These are phyloP conservation scores for Sarcocystis neurona DNA, from an alignment of 169 alveolate species.

Conservation along the genomic window DNA sequence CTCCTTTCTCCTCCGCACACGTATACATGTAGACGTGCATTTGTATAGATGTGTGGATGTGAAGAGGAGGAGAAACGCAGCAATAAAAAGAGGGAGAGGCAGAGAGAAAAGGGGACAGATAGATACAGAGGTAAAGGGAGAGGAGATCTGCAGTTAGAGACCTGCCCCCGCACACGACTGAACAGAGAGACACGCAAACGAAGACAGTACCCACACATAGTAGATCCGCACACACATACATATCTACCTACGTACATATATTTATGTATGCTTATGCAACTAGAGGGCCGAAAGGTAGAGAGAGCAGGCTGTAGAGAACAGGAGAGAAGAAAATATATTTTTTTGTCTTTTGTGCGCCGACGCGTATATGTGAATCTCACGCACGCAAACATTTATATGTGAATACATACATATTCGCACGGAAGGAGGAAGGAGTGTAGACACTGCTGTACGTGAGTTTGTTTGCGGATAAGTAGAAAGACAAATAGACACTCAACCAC, in stretches of 20 bases:
- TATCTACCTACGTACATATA: background rate
- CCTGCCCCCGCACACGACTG: background rate
- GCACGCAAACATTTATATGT: too few relatives aligned
- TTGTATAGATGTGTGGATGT: constrained; percentile 79
- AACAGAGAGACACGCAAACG: background rate
- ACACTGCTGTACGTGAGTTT: too few relatives aligned
- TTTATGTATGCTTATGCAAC: background rate
- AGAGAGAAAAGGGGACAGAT: background rate
- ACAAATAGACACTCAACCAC: too few relatives aligned
- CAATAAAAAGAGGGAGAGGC: background rate
- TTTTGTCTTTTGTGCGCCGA: too few relatives aligned
- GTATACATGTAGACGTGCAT: constrained; percentile 89
- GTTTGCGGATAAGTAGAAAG: too few relatives aligned
- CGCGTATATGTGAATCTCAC: too few relatives aligned
- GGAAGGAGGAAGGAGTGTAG: too few relatives aligned
- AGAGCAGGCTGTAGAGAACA: too few relatives aligned
- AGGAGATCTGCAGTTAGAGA: too few relatives aligned
- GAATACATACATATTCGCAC: too few relatives aligned
- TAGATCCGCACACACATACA: background rate
- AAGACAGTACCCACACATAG: background rate
- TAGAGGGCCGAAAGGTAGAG: too few relatives aligned
- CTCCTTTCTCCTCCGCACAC: constrained; percentile 87
- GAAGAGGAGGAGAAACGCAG: constrained; percentile 36
- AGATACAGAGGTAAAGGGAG: background rate
- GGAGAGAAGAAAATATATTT: too few relatives aligned